These are phyloP conservation scores for Podospora australis DNA, from an alignment of 495 filamentous ascomycete genomes.

Conservation along the genomic window DNA sequence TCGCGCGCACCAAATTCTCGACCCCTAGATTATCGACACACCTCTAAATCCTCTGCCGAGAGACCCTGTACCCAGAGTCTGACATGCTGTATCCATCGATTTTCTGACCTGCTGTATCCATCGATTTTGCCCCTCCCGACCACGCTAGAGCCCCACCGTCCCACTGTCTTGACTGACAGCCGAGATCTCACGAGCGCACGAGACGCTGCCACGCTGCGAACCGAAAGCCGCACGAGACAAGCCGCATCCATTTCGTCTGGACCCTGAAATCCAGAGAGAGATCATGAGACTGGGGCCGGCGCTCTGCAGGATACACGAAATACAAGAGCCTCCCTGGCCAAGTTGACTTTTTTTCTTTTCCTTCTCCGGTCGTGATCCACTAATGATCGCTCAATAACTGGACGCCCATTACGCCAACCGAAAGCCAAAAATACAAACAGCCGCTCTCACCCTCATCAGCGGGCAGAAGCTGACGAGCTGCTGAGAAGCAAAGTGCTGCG, in stretches of 20 bases:
- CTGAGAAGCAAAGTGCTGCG: no score
- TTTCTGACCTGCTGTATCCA: neutral
- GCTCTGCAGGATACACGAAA: conserved; percentile 10
- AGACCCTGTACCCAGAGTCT: no score
- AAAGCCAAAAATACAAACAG: no score
- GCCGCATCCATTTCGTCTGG: neutral
- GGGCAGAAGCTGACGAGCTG: no score
- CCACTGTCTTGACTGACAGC: conserved; percentile 3
- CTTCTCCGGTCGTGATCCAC: no score
- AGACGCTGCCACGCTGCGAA: no score
- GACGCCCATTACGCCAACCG: no score
- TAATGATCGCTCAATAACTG: no score
- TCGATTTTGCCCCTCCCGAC: neutral
- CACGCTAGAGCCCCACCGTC: neutral
- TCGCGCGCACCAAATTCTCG: no score
- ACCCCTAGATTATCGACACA: no score
- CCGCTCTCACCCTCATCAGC: no score
- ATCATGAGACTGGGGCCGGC: conserved; percentile 22
- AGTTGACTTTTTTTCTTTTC: neutral
- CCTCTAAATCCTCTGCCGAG: no score
- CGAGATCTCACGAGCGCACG: conserved; percentile 8
- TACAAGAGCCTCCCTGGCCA: conserved; percentile 20
- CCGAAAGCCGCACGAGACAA: neutral
- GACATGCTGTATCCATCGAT: neutral
- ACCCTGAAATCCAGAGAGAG: conserved; percentile 9